Evolutionary conservation across 2,329 filamentous ascomycete species (phyloP).

Genomic region (Cercospora nicotianae): DNA sequence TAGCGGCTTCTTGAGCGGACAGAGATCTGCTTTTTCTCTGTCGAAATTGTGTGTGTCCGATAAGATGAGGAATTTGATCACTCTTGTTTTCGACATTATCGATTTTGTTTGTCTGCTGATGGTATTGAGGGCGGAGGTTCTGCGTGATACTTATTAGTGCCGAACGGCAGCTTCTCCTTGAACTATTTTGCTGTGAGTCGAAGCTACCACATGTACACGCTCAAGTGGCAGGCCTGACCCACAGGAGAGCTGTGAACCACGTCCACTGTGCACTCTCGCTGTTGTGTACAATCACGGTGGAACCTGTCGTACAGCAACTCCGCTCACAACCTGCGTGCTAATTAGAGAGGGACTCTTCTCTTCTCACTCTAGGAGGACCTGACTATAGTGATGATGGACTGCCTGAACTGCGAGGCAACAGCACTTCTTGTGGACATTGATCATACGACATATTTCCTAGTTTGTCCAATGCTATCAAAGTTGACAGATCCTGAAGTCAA

Average conservation of each 20-base stretch:
- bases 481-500: background rate
- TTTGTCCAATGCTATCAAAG: background rate
- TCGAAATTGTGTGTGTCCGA: constrained; percentile 34
- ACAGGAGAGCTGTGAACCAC: background rate
- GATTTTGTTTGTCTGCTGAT: background rate
- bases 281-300: background rate
- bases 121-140: background rate
- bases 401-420: background rate
- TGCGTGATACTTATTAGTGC: background rate
- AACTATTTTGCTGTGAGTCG: background rate
- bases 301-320: background rate
- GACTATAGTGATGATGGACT: background rate
- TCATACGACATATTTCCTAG: background rate
- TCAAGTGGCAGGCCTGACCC: background rate
- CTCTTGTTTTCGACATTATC: background rate
- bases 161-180: background rate
- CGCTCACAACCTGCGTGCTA: background rate
- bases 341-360: background rate
- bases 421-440: background rate
- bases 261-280: background rate
- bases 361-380: background rate
- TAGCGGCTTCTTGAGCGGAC: constrained; percentile 17
- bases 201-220: background rate
- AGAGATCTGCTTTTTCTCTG: constrained; percentile 5
- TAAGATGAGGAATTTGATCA: constrained; percentile 26